Percentiles rank a stretch among this genome's conserved stretches.
These are phyloP conservation scores for Rickenella mellea DNA, from an alignment of 768 basidiomycete genomes.

Conservation along the genomic window DNA sequence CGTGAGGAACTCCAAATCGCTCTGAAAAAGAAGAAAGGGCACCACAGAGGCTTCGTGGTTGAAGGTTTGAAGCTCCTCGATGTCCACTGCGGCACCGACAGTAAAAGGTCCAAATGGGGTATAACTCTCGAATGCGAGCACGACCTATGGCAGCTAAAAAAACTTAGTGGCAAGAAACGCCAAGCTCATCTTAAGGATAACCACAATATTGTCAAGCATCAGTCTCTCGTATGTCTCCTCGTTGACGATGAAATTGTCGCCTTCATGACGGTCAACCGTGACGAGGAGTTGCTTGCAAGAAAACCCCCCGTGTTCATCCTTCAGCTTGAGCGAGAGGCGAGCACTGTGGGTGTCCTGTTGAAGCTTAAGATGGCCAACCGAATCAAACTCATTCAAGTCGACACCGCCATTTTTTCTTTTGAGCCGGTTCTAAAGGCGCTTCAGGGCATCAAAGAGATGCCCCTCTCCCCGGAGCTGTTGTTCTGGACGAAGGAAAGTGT, in stretches of 20 bases:
- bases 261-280: constrained; percentile 44
- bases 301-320: constrained; percentile 42
- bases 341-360: constrained; percentile 28
- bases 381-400: constrained; percentile 43
- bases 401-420: constrained; percentile 54
- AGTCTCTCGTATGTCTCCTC: constrained; percentile 44
- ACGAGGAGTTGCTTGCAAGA: constrained; percentile 40
- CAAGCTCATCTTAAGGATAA: constrained; percentile 28
- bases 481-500: constrained; percentile 34
- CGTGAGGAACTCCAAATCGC: constrained; percentile 43
- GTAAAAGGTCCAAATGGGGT: constrained; percentile 20
- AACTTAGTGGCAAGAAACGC: constrained; percentile 24
- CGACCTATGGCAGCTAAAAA: constrained; percentile 14
- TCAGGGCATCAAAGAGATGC: constrained; percentile 33
- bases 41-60: constrained; percentile 26
- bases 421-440: constrained; percentile 53
- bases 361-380: constrained; percentile 25
- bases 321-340: constrained; percentile 37
- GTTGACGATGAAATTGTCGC: constrained; percentile 38
- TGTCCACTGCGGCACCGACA: constrained; percentile 22
- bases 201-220: constrained; percentile 37
- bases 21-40: constrained; percentile 25
- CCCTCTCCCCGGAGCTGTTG: constrained; percentile 41
- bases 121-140: constrained; percentile 27
- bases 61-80: constrained; percentile 27